phyloP scores from a whole-genome alignment of 352 stramenopile species.

The Pythium guiyangense region DNA sequence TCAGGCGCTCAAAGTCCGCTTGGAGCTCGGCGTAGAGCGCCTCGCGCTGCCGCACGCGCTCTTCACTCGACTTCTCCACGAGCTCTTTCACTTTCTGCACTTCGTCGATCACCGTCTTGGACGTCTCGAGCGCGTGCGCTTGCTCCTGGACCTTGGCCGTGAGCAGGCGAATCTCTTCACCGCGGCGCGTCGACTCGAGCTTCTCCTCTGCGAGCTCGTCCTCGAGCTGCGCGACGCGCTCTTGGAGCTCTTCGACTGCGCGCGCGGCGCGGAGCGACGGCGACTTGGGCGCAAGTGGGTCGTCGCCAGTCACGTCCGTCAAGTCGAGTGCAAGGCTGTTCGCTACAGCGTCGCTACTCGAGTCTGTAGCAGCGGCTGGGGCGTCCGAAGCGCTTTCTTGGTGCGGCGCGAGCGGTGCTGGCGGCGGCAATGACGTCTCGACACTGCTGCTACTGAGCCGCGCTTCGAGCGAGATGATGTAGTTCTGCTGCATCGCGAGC shows the following conservation, averaged over 20 bases:
- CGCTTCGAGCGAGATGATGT: slow-evolving; percentile 80
- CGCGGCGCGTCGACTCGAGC: slow-evolving; percentile 64
- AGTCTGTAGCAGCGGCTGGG: too few species aligned
- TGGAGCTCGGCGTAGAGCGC: slow-evolving; percentile 48
- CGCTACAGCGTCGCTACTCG: too few species aligned
- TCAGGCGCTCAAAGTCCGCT: slow-evolving; percentile 69
- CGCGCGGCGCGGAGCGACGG: slow-evolving; percentile 48
- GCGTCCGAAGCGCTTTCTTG: too few species aligned
- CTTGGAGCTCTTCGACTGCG: slow-evolving; percentile 67
- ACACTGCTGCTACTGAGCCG: slow-evolving; percentile 21
- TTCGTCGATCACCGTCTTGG: slow-evolving; percentile 56
- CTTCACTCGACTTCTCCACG: slow-evolving; percentile 54
- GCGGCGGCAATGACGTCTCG: too few species aligned
- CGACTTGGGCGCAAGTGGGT: slow-evolving; percentile 15
- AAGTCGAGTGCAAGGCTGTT: slow-evolving; percentile 27
- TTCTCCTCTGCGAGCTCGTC: slow-evolving; percentile 81
- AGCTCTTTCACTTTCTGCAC: slow-evolving; percentile 66
- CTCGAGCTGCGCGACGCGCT: slow-evolving; percentile 62
- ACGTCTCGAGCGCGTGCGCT: slow-evolving; percentile 44
- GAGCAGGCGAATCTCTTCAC: slow-evolving; percentile 71
- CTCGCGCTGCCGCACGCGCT: slow-evolving; percentile 64
- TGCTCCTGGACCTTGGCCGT: slow-evolving; percentile 65
- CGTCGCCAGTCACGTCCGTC: slow-evolving; percentile 1
- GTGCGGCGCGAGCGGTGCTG: too few species aligned
- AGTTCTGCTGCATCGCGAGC: slow-evolving; percentile 73